These are phyloP conservation scores for Cytospora piceicola DNA, from an alignment of 2,329 filamentous ascomycete genomes.

Conservation along the genomic window DNA sequence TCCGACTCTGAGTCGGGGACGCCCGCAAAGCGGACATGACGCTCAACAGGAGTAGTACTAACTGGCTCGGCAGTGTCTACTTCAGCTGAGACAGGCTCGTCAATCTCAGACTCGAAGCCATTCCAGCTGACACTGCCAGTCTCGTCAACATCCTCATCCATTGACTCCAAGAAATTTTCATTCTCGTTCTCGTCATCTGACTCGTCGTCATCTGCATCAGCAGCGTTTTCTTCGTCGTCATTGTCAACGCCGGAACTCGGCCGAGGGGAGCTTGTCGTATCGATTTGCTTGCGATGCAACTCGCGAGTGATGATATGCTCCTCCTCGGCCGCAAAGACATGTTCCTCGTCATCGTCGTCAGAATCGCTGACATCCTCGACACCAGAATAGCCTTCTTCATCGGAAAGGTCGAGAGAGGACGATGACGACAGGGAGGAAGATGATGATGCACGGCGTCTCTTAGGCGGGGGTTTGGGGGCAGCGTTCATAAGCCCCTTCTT, in stretches of 20 bases:
- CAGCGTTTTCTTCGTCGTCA: slow-evolving; percentile 40
- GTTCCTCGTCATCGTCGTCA: slow-evolving; percentile 76
- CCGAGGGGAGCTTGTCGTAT: slow-evolving; percentile 54
- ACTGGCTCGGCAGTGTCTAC: slow-evolving; percentile 22
- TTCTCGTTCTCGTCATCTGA: slow-evolving; percentile 45
- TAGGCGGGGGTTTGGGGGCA: slow-evolving; percentile 20
- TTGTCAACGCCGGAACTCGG: slow-evolving; percentile 43
- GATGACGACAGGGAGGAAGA: slow-evolving; percentile 59
- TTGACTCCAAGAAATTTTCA: slow-evolving; percentile 42
- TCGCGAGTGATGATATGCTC: slow-evolving; percentile 65
- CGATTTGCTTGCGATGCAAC: slow-evolving; percentile 42
- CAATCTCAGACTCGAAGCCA: slow-evolving; percentile 46
- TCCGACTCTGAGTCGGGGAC: slow-evolving; percentile 70
- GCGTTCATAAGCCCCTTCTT: slow-evolving; percentile 26
- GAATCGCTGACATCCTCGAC: slow-evolving; percentile 81
- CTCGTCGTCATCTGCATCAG: slow-evolving; percentile 46
- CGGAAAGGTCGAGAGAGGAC: slow-evolving; percentile 62
- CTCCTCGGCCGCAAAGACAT: slow-evolving; percentile 79
- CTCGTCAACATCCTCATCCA: slow-evolving; percentile 46
- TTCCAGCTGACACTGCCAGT: slow-evolving; percentile 51
- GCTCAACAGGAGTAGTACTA: slow-evolving; percentile 43
- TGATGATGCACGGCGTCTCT: slow-evolving; percentile 54
- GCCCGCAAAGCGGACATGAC: slow-evolving; percentile 76
- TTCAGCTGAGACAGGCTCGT: slow-evolving; percentile 19
- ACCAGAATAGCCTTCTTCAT: slow-evolving; percentile 73